Evolutionary conservation across 2,329 filamentous ascomycete species (phyloP), one percentile per base, ranked within the genome.

Genomic region (Ophiocordyceps camponoti-leonardi): DNA sequence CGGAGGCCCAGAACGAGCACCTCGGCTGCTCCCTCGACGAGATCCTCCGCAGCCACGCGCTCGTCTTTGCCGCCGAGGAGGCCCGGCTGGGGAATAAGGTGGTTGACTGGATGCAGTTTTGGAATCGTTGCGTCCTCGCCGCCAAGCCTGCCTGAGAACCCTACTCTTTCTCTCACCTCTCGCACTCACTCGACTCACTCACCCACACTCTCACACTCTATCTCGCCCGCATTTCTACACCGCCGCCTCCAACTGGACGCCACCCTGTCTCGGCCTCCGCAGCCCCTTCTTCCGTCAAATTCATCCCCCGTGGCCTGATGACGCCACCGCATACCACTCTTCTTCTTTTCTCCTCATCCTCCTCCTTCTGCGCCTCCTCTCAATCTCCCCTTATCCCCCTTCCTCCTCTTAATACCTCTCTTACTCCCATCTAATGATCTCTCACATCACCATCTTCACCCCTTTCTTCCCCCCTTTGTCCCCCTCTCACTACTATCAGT

Each of bases 21-120:
- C 69, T 96, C 23, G 87, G 86, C 0, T 94, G 86, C 62, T 83
- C 81, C 13, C 65, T 94, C 8, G 86, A 94, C 47, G 92, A 96
- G 57, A 77, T 83, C 1, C 72, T 96, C n/a, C 72, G 83, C 43
- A 94, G 86, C 56, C 92, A 96, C 64, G 88, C 84, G 2, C 75
- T 92, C 63, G 90, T 95, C 0, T 98, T 95, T 67, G 88, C 86
- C 22, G 92, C 90, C 0, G 92, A 96, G 63, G 83, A 94, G 54
- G 86, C 90, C 6, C 75, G 90, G 55, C 69, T 67, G 44, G 70
- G 72, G 44, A 77, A 73, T 56, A 79, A 73, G 57, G 79, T 92
- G 8, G 64, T 96, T 4, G 72, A 82, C 52, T 95, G 85, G 79
- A 64, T 65, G 41, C 62, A 71, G 42, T 94, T 86, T 85, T 94